Base-by-base conservation (phyloP, 495 filamentous ascomycete genomes). In the Talaromyces wortmannii region DNA sequence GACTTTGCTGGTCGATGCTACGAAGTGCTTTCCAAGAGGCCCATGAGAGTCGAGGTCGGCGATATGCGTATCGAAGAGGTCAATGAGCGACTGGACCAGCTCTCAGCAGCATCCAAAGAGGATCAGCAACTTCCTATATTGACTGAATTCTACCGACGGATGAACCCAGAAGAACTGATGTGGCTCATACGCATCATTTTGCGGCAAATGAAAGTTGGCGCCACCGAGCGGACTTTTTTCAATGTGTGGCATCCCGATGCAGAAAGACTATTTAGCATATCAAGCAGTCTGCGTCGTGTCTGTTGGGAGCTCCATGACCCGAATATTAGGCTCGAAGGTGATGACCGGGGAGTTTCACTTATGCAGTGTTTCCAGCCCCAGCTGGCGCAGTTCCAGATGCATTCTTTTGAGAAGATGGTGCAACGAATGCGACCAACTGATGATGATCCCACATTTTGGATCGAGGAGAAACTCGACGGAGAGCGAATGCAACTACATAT, bases 281-380 rank as follows among this genome's bases (percentile, higher is more conserved):
- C 91, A 3, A 92, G 88, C 43, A 96, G 87, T 62, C 76, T 98
- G 55, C 81, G 90, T 30, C 79, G 94, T 18, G 92, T 98, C 2
- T 98, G 94, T 61, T 97, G 94, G 94, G 95, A 97, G 67, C 76
- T 98, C 7, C 84, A 82, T 59, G 88, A 97, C 63, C 86, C 84
- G 0, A 79, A 80, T 56, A 70, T 92, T 32, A 79, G 88, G 18
- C 78, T 97, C 10, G 84, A 90, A 53, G 83, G 81, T 31, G 83
- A 90, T 33, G 84, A 92, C 58, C 79, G 84, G 15, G 89, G 84
- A 0, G 83, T 96, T 23, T 73, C 76, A 6, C 71, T 97, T 31
- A 97, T 97, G 94, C 85, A 91, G 61, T 97, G 94, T 64, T 97
- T 96, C 64, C 94, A 98, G 66, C 95, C 94, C 44, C 94, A 97